phyloP scores from a whole-genome alignment of 306 rosid genomes.

The Albizia julibrissin region DNA sequence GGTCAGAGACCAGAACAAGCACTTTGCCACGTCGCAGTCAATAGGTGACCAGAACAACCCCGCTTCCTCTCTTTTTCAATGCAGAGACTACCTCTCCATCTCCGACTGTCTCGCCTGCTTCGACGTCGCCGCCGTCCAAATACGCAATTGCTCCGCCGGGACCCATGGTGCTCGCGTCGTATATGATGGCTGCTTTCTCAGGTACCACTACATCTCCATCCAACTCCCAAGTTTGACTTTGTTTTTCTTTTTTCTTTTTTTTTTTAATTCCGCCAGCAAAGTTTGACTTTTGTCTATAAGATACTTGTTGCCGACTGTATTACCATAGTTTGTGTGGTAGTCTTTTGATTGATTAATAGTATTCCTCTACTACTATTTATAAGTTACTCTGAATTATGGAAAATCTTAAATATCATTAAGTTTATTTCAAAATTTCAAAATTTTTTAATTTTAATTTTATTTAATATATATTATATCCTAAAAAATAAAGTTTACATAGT shows the following conservation, averaged over 20 bases:
- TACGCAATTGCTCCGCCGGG: neutral
- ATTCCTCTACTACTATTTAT: no score
- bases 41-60: neutral
- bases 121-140: neutral
- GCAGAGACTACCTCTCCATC: conserved; percentile 53
- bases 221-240: neutral
- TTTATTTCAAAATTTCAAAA: no score
- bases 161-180: neutral
- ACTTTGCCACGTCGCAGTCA: conserved; percentile 41
- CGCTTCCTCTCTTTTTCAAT: conserved; percentile 51
- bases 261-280: no score
- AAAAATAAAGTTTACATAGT: no score
- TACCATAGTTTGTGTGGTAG: no score
- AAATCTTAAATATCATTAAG: no score
- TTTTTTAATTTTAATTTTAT: no score
- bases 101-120: conserved; percentile 56
- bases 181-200: neutral
- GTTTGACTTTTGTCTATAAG: neutral
- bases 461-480: no score
- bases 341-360: no score
- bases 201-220: neutral
- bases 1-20: conserved; percentile 32
- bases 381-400: no score
- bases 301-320: neutral
- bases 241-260: no score